phyloP scores from a whole-genome alignment of 2,329 filamentous ascomycete species.

The Cytospora piceicola region DNA sequence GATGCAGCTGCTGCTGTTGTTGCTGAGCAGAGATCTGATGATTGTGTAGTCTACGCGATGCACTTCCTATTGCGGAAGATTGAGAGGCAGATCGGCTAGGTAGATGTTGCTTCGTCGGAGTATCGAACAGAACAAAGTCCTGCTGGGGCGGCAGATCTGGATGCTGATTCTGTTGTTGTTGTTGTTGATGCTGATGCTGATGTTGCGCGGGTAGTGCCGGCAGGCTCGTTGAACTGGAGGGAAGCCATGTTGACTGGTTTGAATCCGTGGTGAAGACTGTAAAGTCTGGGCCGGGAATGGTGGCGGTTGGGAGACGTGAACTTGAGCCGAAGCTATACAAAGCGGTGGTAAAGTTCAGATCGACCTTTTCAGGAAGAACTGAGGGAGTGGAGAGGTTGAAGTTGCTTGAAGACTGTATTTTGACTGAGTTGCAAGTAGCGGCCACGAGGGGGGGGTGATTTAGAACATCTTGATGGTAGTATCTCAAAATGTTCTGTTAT shows the following conservation, averaged over 20 bases:
- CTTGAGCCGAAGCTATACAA: conserved; percentile 57
- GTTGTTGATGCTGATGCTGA: conserved; percentile 53
- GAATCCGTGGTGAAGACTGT: conserved; percentile 84
- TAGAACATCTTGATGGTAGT: conserved; percentile 61
- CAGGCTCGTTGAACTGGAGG: conserved; percentile 67
- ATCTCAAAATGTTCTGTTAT: conserved; percentile 42
- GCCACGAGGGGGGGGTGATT: conserved; percentile 48
- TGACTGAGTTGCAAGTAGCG: conserved; percentile 44
- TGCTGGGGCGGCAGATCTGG: conserved; percentile 57
- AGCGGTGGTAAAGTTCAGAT: conserved; percentile 71
- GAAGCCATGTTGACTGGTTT: conserved; percentile 76
- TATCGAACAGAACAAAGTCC: conserved; percentile 81
- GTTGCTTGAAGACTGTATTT: conserved; percentile 54
- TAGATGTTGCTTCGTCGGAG: conserved; percentile 49
- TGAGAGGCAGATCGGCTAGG: conserved; percentile 48
- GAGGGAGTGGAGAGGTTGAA: conserved; percentile 55
- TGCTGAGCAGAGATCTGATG: conserved; percentile 43
- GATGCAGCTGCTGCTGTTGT: conserved; percentile 9
- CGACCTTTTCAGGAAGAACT: conserved; percentile 61
- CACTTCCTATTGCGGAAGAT: conserved; percentile 45
- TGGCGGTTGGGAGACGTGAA: conserved; percentile 59
- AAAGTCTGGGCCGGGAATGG: conserved; percentile 68
- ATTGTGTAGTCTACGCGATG: conserved; percentile 51
- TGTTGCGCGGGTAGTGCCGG: conserved; percentile 65
- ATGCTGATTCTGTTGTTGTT: conserved; percentile 46